Percentiles rank a stretch among this genome's conserved stretches.
These are phyloP conservation scores for Actinidia arguta DNA, from an alignment of 179 eudicot genomes.

Conservation along the genomic window DNA sequence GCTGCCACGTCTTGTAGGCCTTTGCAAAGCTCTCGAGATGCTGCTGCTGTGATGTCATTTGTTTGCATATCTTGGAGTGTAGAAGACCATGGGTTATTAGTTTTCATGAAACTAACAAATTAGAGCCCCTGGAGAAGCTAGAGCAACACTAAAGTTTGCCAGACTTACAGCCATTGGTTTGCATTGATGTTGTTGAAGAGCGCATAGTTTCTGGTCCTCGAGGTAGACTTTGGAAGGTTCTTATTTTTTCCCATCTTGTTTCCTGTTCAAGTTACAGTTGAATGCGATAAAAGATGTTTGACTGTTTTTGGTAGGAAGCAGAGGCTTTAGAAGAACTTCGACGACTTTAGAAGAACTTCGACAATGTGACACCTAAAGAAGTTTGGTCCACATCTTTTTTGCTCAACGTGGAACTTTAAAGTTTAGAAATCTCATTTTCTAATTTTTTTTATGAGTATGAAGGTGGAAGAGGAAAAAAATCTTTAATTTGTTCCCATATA, in stretches of 20 bases:
- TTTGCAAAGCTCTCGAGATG: slow-evolving; percentile 92
- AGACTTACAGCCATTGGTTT: slow-evolving; percentile 81
- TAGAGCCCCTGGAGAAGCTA: slow-evolving; percentile 93
- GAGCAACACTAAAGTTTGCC: slow-evolving; percentile 86
- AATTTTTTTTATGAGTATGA: too few relatives aligned
- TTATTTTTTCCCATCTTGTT: slow-evolving; percentile 4
- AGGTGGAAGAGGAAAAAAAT: too few relatives aligned
- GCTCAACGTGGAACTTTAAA: slow-evolving; percentile 59
- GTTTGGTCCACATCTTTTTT: slow-evolving; percentile 59
- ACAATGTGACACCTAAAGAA: slow-evolving; percentile 52
- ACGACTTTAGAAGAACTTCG: slow-evolving; percentile 46
- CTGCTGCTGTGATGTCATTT: slow-evolving; percentile 68
- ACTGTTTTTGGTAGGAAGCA: slow-evolving; percentile 42
- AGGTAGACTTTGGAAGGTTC: slow-evolving; percentile 89
- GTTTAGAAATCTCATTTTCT: too few relatives aligned
- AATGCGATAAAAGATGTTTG: not conserved
- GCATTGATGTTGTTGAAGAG: slow-evolving; percentile 89
- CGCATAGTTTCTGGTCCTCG: slow-evolving; percentile 88
- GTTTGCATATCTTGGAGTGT: slow-evolving; percentile 70
- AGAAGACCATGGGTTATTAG: slow-evolving; percentile 86
- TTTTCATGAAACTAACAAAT: slow-evolving; percentile 76
- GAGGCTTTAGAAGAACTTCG: too few relatives aligned
- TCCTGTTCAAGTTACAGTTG: not conserved
- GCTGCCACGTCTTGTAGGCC: slow-evolving; percentile 93
- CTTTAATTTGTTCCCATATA: too few relatives aligned